A percentile compares a stretch with the other conserved stretches of the same genome.
Conservation (phyloP, 1,284 basidiomycete species). For the Ganoderma sinense region DNA sequence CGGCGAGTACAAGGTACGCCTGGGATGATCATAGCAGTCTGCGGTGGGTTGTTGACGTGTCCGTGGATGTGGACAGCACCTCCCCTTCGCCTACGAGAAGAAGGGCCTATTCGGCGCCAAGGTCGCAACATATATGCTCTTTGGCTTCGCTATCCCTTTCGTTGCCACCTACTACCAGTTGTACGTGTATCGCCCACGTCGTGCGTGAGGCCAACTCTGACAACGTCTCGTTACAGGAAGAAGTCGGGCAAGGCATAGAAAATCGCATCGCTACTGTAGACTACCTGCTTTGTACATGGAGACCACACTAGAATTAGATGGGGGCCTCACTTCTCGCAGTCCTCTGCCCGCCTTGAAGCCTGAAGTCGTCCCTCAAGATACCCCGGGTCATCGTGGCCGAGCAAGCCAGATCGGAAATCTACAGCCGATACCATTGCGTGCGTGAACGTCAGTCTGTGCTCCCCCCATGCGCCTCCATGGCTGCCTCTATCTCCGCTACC, state of each 20-base stretch:
- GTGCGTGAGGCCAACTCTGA: constrained; percentile 1
- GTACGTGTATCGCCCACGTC: constrained; percentile 51
- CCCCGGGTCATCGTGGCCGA: not conserved
- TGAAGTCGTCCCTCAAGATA: too few relatives aligned
- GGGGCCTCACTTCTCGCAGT: not conserved
- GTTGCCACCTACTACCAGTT: constrained; percentile 68
- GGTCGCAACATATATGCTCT: constrained; percentile 56
- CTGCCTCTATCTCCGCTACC: constrained; percentile 23
- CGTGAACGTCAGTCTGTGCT: constrained; percentile 9
- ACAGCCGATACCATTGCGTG: not conserved
- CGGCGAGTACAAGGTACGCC: constrained; percentile 68
- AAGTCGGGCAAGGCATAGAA: constrained; percentile 31
- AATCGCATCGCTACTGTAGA: constrained; percentile 26
- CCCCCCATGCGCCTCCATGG: constrained; percentile 22
- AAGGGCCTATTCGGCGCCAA: constrained; percentile 68
- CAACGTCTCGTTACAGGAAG: constrained; percentile 23
- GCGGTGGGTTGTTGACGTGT: constrained; percentile 11
- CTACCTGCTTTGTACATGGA: constrained; percentile 26
- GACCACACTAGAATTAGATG: constrained; percentile 15
- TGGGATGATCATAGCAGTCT: not conserved
- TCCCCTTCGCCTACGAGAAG: constrained; percentile 71
- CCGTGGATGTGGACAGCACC: constrained; percentile 52
- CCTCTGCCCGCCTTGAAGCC: not conserved
- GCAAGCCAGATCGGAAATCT: not conserved
- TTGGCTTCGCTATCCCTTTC: constrained; percentile 75